These are phyloP conservation scores for Crithidia expoeki DNA, from an alignment of 208 protist species.

Conservation along the genomic window DNA sequence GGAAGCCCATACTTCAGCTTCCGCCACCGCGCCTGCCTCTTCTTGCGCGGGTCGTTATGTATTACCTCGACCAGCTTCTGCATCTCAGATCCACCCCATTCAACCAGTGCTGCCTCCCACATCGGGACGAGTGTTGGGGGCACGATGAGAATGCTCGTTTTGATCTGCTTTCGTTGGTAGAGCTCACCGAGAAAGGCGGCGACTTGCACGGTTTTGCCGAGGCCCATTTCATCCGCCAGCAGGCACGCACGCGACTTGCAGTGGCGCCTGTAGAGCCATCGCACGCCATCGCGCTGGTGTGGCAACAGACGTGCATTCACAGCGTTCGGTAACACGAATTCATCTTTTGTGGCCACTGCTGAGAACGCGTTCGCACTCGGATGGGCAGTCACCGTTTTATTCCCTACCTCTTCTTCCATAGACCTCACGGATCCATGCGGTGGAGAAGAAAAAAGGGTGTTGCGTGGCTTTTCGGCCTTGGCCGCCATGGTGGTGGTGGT, in stretches of 20 bases:
- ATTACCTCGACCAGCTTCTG: constrained; percentile 46
- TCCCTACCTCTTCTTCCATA: too few relatives aligned
- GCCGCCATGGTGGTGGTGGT: background rate
- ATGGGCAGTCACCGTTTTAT: too few relatives aligned
- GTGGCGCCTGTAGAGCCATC: constrained; percentile 97
- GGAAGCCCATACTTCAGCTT: constrained; percentile 56
- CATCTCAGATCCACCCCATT: constrained; percentile 46
- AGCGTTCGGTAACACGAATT: constrained; percentile 27
- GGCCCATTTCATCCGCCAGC: constrained; percentile 97
- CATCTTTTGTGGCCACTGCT: background rate
- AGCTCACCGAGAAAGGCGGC: constrained; percentile 91
- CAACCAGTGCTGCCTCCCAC: constrained; percentile 92
- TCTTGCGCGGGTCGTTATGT: constrained; percentile 53
- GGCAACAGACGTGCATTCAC: constrained; percentile 77
- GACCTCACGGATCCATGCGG: too few relatives aligned
- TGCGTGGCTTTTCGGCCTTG: background rate
- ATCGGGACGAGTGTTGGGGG: constrained; percentile 91
- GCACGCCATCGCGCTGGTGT: constrained; percentile 94
- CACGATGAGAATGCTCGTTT: constrained; percentile 94
- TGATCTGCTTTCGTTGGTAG: constrained; percentile 56
- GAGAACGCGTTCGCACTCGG: background rate
- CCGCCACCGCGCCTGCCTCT: constrained; percentile 59
- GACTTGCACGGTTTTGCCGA: constrained; percentile 98
- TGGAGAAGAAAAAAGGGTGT: background rate
- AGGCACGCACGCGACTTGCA: constrained; percentile 93